These are phyloP conservation scores for Eucalyptus curtisii DNA, from an alignment of 345 rosid genomes.

Conservation along the genomic window DNA sequence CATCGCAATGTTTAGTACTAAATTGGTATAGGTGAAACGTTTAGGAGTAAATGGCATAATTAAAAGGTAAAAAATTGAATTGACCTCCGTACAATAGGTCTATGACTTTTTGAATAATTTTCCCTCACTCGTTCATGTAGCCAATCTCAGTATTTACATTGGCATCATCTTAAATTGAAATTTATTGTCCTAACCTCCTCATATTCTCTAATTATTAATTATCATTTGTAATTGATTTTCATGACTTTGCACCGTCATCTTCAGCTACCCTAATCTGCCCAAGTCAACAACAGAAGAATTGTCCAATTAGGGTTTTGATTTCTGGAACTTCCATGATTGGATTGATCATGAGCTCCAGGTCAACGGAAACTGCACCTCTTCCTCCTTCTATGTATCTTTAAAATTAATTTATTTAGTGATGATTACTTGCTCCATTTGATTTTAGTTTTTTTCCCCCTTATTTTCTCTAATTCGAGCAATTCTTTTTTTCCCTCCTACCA, in stretches of 20 bases:
- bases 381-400: background rate
- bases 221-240: background rate
- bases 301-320: background rate
- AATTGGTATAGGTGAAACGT: accelerated
- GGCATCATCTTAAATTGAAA: background rate
- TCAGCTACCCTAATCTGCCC: background rate
- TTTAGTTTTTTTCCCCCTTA: background rate
- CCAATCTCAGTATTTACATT: background rate
- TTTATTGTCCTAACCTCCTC: background rate
- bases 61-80: no score
- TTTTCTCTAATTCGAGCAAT: background rate
- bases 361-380: background rate
- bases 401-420: background rate
- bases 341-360: background rate
- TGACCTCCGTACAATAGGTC: no score
- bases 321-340: background rate
- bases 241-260: background rate
- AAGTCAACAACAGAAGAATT: background rate
- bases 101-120: no score
- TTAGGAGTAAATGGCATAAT: no score
- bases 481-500: background rate
- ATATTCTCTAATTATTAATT: background rate
- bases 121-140: background rate
- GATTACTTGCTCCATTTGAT: background rate
- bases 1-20: no score